These are phyloP conservation scores for Diaporthe aspalathi DNA, from an alignment of 2,329 filamentous ascomycete species.

Conservation along the genomic window DNA sequence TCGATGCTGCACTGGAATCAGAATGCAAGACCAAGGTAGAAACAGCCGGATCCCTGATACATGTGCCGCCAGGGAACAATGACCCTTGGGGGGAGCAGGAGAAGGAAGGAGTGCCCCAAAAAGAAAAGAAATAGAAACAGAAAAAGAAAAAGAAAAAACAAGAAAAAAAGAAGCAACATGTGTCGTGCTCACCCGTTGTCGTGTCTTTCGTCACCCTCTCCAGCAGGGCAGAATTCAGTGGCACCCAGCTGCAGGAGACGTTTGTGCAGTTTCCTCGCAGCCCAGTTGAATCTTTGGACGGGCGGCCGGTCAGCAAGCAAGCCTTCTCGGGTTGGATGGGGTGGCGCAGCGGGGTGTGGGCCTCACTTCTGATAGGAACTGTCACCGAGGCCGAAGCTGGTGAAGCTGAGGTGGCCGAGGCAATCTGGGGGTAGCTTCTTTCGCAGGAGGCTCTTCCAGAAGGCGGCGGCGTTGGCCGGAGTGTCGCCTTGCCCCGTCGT, in stretches of 20 bases:
- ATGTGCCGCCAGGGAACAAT: neutral
- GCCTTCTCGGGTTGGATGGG: neutral
- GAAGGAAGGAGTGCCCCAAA: neutral
- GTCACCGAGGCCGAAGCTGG: constrained; percentile 91
- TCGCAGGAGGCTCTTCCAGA: constrained; percentile 88
- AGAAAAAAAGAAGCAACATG: neutral
- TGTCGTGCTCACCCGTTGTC: constrained; percentile 79
- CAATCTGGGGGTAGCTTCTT: constrained; percentile 80
- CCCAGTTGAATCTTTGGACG: constrained; percentile 83
- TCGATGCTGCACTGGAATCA: constrained; percentile 70
- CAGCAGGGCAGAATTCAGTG: constrained; percentile 77
- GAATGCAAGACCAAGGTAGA: neutral
- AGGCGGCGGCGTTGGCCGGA: constrained; percentile 81
- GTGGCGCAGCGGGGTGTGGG: neutral
- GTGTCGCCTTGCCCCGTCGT: constrained; percentile 96
- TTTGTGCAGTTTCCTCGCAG: constrained; percentile 87
- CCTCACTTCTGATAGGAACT: constrained; percentile 90
- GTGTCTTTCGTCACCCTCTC: constrained; percentile 94
- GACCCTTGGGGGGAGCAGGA: neutral
- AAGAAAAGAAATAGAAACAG: too few relatives aligned
- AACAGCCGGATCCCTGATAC: neutral
- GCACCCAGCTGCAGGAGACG: constrained; percentile 87
- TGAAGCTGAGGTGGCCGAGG: constrained; percentile 77
- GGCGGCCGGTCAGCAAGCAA: neutral
- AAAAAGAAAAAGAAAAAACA: too few relatives aligned